Evolutionary conservation across 495 filamentous ascomycete genomes (phyloP).

Genomic region (Aspergillus campestris): DNA sequence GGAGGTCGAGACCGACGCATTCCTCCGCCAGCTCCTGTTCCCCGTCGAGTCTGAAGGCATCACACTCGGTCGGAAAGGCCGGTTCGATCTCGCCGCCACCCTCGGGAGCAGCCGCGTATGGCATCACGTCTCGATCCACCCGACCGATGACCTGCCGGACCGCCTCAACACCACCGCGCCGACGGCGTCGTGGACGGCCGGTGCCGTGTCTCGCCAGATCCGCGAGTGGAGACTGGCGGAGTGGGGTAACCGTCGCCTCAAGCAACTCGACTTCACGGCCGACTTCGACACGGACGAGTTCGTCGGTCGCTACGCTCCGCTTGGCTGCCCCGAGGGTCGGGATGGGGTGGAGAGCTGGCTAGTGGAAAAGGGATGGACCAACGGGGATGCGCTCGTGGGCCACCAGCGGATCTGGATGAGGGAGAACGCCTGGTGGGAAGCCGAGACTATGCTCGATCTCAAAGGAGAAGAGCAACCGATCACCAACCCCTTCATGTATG

Average conservation of each 20-base stretch:
- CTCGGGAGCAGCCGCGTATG: conserved; percentile 80
- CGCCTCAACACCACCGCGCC: conserved; percentile 53
- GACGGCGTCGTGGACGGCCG: conserved; percentile 78
- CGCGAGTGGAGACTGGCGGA: conserved; percentile 89
- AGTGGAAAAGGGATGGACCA: conserved; percentile 93
- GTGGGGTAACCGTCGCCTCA: conserved; percentile 90
- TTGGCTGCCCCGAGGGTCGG: conserved; percentile 82
- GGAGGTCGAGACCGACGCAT: conserved; percentile 74
- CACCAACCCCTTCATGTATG: conserved; percentile 26
- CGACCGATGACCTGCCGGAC: conserved; percentile 76
- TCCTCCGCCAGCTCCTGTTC: conserved; percentile 75
- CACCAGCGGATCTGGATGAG: conserved; percentile 91
- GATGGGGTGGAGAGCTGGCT: conserved; percentile 96
- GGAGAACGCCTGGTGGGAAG: conserved; percentile 94
- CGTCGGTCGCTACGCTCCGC: conserved; percentile 62
- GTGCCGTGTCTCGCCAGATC: conserved; percentile 82
- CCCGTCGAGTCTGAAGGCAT: conserved; percentile 69
- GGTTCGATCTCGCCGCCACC: conserved; percentile 60
- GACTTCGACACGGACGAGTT: conserved; percentile 97
- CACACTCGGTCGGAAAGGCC: conserved; percentile 60
- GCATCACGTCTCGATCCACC: conserved; percentile 90
- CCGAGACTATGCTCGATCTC: conserved; percentile 90
- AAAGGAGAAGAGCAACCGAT: conserved; percentile 49
- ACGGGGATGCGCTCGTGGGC: conserved; percentile 89
- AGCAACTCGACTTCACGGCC: conserved; percentile 90